Evolutionary conservation across 148 eudicot species (phyloP).

Genomic region (Persicaria tinctoria): DNA sequence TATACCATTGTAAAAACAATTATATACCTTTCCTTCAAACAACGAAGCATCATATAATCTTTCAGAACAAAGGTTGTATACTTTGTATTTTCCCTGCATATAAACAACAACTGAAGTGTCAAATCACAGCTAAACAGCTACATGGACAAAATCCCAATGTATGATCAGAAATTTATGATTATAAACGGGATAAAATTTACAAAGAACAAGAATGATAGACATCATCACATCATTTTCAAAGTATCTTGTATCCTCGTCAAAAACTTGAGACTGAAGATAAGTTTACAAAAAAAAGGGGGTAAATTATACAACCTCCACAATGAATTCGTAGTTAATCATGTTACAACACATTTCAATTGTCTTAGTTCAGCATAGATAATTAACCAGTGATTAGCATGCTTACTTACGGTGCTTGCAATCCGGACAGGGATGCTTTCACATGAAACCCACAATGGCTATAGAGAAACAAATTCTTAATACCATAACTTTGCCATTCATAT

Average conservation of each 20-base stretch:
- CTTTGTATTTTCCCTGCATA: constrained; percentile 88
- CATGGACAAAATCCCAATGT: not conserved
- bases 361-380: not conserved
- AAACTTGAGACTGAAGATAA: not conserved
- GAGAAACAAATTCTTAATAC: not conserved
- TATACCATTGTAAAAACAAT: constrained; percentile 31
- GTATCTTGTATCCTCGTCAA: not conserved
- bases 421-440: not conserved
- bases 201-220: not conserved
- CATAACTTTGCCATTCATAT: not conserved
- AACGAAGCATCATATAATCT: constrained; percentile 95
- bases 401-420: not conserved
- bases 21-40: constrained; percentile 92
- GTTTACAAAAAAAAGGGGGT: not conserved
- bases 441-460: not conserved
- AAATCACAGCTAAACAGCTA: constrained; percentile 10
- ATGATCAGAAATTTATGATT: not conserved
- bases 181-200: not conserved
- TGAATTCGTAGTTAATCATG: too few relatives aligned
- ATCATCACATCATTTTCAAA: not conserved
- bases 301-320: not conserved
- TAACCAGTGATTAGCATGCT: not conserved
- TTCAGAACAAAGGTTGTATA: constrained; percentile 98
- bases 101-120: constrained; percentile 7
- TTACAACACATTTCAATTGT: not conserved